These are phyloP conservation scores for Geranium incanum DNA, from an alignment of 441 rosid species.

Conservation along the genomic window DNA sequence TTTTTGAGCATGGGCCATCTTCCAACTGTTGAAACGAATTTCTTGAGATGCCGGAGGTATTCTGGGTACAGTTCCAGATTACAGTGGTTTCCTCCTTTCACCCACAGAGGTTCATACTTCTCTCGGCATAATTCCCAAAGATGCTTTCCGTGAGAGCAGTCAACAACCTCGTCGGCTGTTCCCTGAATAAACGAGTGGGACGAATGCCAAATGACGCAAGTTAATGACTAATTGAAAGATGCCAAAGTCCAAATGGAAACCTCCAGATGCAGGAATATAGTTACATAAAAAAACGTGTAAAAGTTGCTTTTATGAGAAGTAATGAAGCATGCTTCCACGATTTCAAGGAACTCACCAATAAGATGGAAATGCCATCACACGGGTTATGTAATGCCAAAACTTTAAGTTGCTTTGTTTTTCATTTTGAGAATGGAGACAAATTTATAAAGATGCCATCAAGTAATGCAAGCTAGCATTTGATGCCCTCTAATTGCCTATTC, in stretches of 20 bases:
- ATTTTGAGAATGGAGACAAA: background rate
- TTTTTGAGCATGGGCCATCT: conserved; percentile 41
- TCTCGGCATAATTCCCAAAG: conserved; percentile 67
- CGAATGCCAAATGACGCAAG: background rate
- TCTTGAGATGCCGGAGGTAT: conserved; percentile 58
- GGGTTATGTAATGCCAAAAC: too few species aligned
- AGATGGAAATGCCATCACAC: background rate
- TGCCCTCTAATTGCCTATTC: background rate
- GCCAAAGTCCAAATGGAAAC: background rate
- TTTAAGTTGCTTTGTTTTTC: background rate
- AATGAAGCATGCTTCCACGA: background rate
- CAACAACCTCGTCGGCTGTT: conserved; percentile 57
- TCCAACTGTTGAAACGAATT: conserved; percentile 47
- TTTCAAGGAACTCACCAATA: background rate
- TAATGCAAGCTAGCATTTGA: background rate
- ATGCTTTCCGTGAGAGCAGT: conserved; percentile 63
- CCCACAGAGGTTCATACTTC: conserved; percentile 64
- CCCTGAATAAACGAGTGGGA: conserved; percentile 35
- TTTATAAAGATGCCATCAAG: background rate
- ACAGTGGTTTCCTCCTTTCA: conserved; percentile 60
- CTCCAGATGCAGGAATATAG: background rate
- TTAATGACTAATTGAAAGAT: background rate
- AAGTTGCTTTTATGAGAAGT: background rate
- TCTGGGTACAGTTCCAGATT: conserved; percentile 55
- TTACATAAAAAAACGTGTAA: background rate